These are phyloP conservation scores for Aegilops longissima DNA, from an alignment of 176 grass and related monocot species.

Conservation along the genomic window DNA sequence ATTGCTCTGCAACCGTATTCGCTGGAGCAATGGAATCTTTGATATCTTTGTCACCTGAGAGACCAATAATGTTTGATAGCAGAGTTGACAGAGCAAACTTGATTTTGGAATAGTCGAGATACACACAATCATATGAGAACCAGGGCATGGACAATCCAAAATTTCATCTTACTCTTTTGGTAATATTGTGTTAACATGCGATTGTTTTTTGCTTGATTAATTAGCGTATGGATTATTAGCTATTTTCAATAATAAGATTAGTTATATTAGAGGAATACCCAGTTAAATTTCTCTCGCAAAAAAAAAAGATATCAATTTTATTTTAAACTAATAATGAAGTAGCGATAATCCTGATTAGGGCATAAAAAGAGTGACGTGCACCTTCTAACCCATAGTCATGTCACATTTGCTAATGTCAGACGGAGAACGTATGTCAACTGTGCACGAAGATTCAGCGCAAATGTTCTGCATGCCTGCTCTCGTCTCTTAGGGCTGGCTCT, in stretches of 20 bases:
- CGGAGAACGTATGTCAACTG: no score
- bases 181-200: neutral
- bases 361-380: neutral
- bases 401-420: neutral
- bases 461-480: neutral
- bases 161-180: neutral
- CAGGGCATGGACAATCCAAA: neutral
- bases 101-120: neutral
- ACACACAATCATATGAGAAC: neutral
- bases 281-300: no score
- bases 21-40: neutral
- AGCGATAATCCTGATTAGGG: neutral
- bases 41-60: neutral
- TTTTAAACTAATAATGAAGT: neutral
- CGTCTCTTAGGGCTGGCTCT: neutral
- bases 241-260: neutral
- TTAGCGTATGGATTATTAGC: no score
- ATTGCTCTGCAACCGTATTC: neutral
- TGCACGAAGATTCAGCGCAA: neutral
- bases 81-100: neutral
- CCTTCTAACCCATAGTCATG: neutral
- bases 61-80: neutral
- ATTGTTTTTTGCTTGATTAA: neutral
- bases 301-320: neutral
- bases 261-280: neutral